These are phyloP conservation scores for Cryptosporidium felis DNA, from an alignment of 169 alveolate species.

Conservation along the genomic window DNA sequence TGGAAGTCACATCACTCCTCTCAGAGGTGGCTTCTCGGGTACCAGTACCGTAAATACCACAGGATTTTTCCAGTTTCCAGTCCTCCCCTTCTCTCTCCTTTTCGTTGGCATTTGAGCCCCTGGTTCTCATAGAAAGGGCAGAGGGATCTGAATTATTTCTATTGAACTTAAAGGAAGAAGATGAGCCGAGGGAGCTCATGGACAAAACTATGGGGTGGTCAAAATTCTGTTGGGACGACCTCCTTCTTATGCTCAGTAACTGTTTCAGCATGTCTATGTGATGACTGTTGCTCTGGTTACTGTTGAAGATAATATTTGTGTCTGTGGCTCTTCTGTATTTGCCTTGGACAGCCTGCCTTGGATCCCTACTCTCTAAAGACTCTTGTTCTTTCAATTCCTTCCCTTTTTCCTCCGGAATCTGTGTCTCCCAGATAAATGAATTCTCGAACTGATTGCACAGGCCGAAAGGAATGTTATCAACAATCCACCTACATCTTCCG, in stretches of 20 bases:
- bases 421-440: not conserved
- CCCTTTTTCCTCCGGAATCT: too few species aligned
- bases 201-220: not conserved
- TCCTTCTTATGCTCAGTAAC: slow-evolving; percentile 28
- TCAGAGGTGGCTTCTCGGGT: too few species aligned
- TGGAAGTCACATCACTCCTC: not conserved
- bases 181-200: not conserved
- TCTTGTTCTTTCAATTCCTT: not conserved
- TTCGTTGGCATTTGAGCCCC: too few species aligned
- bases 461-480: slow-evolving; percentile 49
- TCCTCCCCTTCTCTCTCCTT: too few species aligned
- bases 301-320: slow-evolving; percentile 42
- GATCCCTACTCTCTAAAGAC: too few species aligned
- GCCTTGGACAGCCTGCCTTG: too few species aligned
- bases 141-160: slow-evolving; percentile 54
- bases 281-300: not conserved
- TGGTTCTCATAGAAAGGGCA: too few species aligned
- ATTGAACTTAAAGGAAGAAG: not conserved
- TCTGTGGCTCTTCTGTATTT: slow-evolving; percentile 69
- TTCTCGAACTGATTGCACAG: not conserved
- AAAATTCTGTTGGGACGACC: slow-evolving; percentile 21
- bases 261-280: slow-evolving; percentile 55
- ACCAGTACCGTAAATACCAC: too few species aligned
- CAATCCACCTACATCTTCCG: slow-evolving; percentile 36
- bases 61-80: too few species aligned